Evolutionary conservation across 805 yeast genomes (phyloP).

Genomic region (Candida corydali): DNA sequence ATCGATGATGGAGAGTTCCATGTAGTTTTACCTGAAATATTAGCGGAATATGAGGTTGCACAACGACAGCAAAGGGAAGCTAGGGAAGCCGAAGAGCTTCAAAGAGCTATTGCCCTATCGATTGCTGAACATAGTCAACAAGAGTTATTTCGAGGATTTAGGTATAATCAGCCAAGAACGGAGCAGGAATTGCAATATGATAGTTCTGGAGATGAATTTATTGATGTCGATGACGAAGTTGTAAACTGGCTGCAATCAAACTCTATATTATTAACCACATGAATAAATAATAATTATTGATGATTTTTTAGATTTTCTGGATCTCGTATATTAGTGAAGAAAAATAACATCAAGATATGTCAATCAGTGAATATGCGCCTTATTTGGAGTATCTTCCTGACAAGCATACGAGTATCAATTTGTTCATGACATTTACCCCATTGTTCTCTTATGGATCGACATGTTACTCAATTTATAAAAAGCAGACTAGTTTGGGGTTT

Average conservation of each 20-base stretch:
- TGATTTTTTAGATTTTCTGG: too few relatives aligned
- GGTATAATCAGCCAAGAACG: background rate
- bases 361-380: constrained; percentile 5
- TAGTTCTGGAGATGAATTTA: constrained; percentile 4
- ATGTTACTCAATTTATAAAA: constrained; percentile 58
- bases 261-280: too few relatives aligned
- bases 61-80: background rate
- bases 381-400: constrained; percentile 13
- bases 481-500: constrained; percentile 71
- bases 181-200: background rate
- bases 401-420: constrained; percentile 51
- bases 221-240: constrained; percentile 7
- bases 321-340: too few relatives aligned
- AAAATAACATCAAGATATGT: background rate
- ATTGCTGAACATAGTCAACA: constrained; percentile 2
- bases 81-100: constrained; percentile 2
- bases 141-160: constrained; percentile 4
- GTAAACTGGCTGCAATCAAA: too few relatives aligned
- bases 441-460: constrained; percentile 85
- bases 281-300: too few relatives aligned
- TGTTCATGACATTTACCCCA: constrained; percentile 76
- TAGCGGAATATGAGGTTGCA: constrained; percentile 5
- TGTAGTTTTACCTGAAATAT: constrained; percentile 17
- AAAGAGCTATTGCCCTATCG: constrained; percentile 5
- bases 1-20: constrained; percentile 25